These are phyloP conservation scores for Pittosporum tobira DNA, from an alignment of 129 eudicot genomes.

Conservation along the genomic window DNA sequence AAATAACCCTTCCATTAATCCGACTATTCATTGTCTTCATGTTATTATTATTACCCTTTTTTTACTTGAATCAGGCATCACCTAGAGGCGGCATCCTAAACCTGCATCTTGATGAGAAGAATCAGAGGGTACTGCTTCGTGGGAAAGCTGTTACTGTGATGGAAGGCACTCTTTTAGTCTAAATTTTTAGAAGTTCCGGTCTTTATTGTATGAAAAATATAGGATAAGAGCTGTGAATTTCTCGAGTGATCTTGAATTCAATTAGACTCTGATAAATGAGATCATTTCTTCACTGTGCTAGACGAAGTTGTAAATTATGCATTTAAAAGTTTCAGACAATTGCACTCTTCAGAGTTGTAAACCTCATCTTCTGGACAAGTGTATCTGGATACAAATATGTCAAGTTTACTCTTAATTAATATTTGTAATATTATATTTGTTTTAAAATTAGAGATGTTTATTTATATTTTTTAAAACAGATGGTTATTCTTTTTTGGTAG, in stretches of 20 bases:
- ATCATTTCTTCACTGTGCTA: background rate
- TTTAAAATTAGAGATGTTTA: no score
- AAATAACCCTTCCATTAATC: background rate
- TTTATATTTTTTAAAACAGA: no score
- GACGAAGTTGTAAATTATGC: background rate
- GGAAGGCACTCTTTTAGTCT: constrained; percentile 71
- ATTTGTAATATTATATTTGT: no score
- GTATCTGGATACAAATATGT: no score
- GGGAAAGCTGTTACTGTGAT: constrained; percentile 60
- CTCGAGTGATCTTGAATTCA: background rate
- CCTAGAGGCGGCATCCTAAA: constrained; percentile 57
- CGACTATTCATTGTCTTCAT: background rate
- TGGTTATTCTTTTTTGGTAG: no score
- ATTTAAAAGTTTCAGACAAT: no score
- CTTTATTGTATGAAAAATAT: background rate
- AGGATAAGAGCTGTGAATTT: background rate
- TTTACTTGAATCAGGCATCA: constrained; percentile 49
- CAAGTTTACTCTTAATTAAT: no score
- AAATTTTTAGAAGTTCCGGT: constrained; percentile 6
- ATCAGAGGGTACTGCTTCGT: constrained; percentile 54
- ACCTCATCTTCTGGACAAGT: no score
- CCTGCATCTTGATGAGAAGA: constrained; percentile 59
- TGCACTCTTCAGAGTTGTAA: no score
- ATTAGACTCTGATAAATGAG: background rate
- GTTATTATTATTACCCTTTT: background rate